These are phyloP conservation scores for Cytospora leucostoma DNA, from an alignment of 2,329 filamentous ascomycete genomes.

Conservation along the genomic window DNA sequence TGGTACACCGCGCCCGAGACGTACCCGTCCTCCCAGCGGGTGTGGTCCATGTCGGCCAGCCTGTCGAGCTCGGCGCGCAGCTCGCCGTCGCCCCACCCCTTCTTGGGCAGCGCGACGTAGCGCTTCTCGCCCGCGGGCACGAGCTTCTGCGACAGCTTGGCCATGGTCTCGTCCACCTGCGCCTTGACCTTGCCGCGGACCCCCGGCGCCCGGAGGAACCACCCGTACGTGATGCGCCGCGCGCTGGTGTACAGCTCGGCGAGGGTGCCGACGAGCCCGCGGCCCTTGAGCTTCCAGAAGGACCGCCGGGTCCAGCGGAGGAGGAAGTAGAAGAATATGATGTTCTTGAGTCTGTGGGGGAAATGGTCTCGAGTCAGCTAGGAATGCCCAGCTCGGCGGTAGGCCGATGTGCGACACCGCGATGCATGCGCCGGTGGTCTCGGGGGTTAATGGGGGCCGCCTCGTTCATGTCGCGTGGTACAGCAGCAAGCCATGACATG, in stretches of 20 bases:
- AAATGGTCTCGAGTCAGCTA: not conserved
- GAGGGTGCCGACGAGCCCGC: conserved; percentile 79
- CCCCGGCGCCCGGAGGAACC: conserved; percentile 83
- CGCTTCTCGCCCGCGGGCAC: conserved; percentile 72
- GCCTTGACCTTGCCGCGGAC: conserved; percentile 83
- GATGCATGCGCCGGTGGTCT: not conserved
- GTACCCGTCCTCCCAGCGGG: conserved; percentile 92
- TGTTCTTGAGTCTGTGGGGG: conserved; percentile 69
- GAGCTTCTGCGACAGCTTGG: conserved; percentile 81
- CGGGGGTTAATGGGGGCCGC: not conserved
- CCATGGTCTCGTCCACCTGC: conserved; percentile 77
- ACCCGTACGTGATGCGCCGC: conserved; percentile 75
- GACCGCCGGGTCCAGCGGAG: conserved; percentile 78
- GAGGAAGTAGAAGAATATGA: conserved; percentile 87
- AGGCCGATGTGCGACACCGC: not conserved
- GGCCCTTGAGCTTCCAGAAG: conserved; percentile 84
- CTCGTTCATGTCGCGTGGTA: no score
- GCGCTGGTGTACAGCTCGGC: conserved; percentile 71
- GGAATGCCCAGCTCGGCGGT: not conserved
- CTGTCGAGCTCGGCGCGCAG: conserved; percentile 77
- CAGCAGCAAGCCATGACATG: no score
- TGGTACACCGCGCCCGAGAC: conserved; percentile 97
- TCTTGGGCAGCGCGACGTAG: conserved; percentile 75
- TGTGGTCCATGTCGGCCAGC: conserved; percentile 86
- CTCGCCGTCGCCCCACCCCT: conserved; percentile 79